Evolutionary conservation across 768 basidiomycete genomes (phyloP).

Genomic region (Panus rudis): DNA sequence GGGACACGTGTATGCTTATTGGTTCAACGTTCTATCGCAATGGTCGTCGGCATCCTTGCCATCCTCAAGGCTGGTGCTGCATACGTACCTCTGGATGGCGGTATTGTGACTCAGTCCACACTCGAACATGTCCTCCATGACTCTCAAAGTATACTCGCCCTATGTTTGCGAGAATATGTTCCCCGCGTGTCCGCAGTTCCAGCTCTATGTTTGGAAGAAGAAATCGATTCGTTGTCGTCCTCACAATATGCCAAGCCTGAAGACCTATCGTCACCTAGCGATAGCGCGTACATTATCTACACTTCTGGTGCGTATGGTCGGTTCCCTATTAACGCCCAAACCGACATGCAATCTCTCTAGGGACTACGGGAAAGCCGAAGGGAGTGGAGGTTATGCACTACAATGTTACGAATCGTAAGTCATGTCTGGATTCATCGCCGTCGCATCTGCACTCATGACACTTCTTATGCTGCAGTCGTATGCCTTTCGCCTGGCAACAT

Average conservation of each 20-base stretch:
- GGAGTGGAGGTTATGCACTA: constrained; percentile 54
- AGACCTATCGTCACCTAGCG: constrained; percentile 31
- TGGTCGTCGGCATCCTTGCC: constrained; percentile 47
- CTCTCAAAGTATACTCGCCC: constrained; percentile 35
- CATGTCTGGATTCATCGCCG: neutral
- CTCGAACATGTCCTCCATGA: constrained; percentile 45
- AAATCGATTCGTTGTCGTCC: neutral
- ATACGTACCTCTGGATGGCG: constrained; percentile 54
- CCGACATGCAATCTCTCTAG: constrained; percentile 16
- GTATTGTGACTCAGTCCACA: constrained; percentile 48
- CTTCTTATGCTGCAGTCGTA: constrained; percentile 28
- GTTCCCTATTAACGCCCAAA: neutral
- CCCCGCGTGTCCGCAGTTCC: constrained; percentile 14
- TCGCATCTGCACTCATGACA: neutral
- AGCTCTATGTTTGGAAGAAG: constrained; percentile 19
- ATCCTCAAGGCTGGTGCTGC: constrained; percentile 52
- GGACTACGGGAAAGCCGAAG: constrained; percentile 52
- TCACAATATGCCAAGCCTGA: constrained; percentile 22
- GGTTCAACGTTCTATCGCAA: constrained; percentile 44
- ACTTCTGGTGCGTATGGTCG: constrained; percentile 42
- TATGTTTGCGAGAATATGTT: constrained; percentile 29
- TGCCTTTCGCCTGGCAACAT: constrained; percentile 46
- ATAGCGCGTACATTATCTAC: constrained; percentile 54
- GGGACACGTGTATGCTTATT: constrained; percentile 50
- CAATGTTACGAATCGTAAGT: constrained; percentile 52